Conservation (phyloP, 1,139 yeast genomes). For the Zhuliangozyma parablackwelliae region DNA sequence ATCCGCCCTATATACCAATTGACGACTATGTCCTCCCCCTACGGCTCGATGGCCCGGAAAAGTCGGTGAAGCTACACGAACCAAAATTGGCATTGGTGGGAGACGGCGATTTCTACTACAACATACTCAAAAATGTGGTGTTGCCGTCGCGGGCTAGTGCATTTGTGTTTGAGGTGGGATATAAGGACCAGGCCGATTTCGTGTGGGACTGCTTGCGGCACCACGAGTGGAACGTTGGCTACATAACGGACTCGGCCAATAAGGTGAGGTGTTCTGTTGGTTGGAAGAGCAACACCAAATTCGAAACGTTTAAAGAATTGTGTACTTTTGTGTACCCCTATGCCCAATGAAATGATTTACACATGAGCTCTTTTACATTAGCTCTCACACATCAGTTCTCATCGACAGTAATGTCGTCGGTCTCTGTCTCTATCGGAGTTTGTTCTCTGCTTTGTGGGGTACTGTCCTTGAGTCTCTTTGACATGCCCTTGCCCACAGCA, state of each 20-base stretch:
- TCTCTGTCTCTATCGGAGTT: slow-evolving; percentile 1
- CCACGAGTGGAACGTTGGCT: slow-evolving; percentile 24
- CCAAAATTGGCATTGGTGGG: slow-evolving; percentile 78
- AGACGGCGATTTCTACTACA: slow-evolving; percentile 62
- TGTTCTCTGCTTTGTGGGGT: slow-evolving; percentile 4
- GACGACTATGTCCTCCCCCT: slow-evolving; percentile 31
- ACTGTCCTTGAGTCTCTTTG: slow-evolving; percentile 28
- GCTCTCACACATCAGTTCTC: too few species aligned
- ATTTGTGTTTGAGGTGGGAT: slow-evolving; percentile 42
- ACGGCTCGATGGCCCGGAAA: slow-evolving; percentile 38
- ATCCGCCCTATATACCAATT: slow-evolving; percentile 83
- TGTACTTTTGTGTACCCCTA: slow-evolving; percentile 7
- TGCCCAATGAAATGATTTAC: too few species aligned
- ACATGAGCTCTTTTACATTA: too few species aligned
- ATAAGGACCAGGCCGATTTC: slow-evolving; percentile 27
- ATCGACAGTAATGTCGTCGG: background rate
- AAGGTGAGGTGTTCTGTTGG: slow-evolving; percentile 40
- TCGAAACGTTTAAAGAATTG: slow-evolving; percentile 6
- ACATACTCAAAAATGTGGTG: slow-evolving; percentile 44
- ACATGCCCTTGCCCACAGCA: slow-evolving; percentile 53
- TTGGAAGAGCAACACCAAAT: slow-evolving; percentile 16
- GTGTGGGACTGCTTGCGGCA: slow-evolving; percentile 14
- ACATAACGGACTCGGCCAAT: slow-evolving; percentile 23
- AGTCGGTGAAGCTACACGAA: slow-evolving; percentile 67
- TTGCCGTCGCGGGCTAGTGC: slow-evolving; percentile 33